Conservation (phyloP, 169 alveolate genomes). For the Plasmodium ovale region DNA sequence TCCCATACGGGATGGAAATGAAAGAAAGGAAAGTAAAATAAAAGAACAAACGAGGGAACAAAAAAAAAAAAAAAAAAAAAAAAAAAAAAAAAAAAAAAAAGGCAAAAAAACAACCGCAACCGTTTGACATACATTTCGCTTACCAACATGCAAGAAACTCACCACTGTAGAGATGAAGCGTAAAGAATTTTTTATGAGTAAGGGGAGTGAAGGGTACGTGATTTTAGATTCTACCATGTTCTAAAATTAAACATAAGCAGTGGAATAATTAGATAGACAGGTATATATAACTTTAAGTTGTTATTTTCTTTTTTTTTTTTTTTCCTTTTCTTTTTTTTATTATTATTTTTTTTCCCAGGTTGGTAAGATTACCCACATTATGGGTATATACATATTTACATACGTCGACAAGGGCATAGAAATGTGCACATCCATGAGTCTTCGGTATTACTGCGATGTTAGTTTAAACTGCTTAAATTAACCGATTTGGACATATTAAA, state of each 20-base stretch:
- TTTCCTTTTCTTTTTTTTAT: too few species aligned
- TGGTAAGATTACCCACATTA: neutral
- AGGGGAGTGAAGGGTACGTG: neutral
- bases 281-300: too few species aligned
- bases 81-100: conserved; percentile 9
- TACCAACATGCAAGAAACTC: neutral
- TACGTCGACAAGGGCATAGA: neutral
- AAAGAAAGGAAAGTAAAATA: too few species aligned
- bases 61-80: conserved; percentile 11
- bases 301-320: neutral
- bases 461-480: conserved; percentile 61
- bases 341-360: too few species aligned
- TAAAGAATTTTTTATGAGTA: conserved; percentile 28
- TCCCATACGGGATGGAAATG: too few species aligned
- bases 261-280: too few species aligned
- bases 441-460: neutral
- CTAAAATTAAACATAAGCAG: too few species aligned
- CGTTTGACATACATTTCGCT: neutral
- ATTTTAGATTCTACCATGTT: too few species aligned
- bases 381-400: conserved; percentile 1
- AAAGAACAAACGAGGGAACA: too few species aligned
- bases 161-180: neutral
- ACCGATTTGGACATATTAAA: conserved; percentile 59
- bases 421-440: neutral
- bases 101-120: neutral